Evolutionary conservation across 129 eudicot species (phyloP).

Genomic region (Pittosporum tobira): DNA sequence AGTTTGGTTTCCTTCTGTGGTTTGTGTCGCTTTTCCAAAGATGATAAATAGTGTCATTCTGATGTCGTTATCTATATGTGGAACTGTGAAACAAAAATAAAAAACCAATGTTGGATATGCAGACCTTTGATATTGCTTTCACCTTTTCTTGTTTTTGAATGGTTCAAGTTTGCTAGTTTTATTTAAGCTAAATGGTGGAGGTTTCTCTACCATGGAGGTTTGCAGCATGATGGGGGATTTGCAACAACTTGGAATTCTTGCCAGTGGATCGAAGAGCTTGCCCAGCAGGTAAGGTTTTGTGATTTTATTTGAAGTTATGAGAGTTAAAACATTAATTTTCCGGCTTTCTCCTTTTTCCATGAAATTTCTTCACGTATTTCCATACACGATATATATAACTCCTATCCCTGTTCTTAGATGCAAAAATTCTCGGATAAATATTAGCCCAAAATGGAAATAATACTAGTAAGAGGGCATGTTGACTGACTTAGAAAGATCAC

Average conservation of each 20-base stretch:
- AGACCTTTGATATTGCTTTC: neutral
- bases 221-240: neutral
- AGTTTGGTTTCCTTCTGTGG: conserved; percentile 1
- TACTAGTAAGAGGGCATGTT: too few relatives aligned
- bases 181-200: neutral
- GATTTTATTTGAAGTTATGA: neutral
- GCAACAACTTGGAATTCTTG: neutral
- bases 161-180: neutral
- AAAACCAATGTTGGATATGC: neutral
- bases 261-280: neutral
- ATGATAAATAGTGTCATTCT: neutral
- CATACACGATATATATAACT: too few relatives aligned
- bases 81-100: too few relatives aligned
- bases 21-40: neutral
- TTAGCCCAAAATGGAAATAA: too few relatives aligned
- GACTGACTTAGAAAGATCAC: too few relatives aligned
- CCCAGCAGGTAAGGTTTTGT: neutral
- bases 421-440: too few relatives aligned
- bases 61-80: too few relatives aligned
- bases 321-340: too few relatives aligned
- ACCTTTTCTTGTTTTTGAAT: neutral
- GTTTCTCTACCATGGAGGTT: neutral
- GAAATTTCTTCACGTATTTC: too few relatives aligned
- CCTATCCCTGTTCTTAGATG: too few relatives aligned
- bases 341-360: too few relatives aligned